Evolutionary conservation across 2,329 filamentous ascomycete species (phyloP), one percentile per base, ranked within the genome.

Genomic region (Capronia epimyces): DNA sequence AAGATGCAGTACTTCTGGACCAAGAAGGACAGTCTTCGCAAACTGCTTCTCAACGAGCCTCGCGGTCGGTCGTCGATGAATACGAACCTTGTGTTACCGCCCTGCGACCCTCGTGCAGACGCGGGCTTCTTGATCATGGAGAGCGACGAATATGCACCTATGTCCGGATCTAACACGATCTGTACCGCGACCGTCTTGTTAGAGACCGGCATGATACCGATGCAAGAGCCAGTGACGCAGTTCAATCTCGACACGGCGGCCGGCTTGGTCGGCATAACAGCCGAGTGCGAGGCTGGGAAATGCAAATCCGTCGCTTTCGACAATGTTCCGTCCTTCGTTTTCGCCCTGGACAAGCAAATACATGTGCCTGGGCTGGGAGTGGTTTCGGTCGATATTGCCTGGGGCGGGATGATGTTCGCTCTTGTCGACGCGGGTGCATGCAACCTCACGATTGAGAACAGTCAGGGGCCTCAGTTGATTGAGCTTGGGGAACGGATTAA

Each of bases 101-200:
- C 73, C 0, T 75, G 71, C 57, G 63, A 75, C 46, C 70, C 71
- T 0, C 52, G 60, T 1, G 73, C 73, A 0, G 70, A 75, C 51
- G 71, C 69, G 1, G 73, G 70, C 0, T 71, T 76, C 45, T 52
- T 76, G 36, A 75, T 65, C 34, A 71, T 76, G 68, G 72, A 73
- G 55, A 68, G 66, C 49, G 71, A 74, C 16, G 69, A 75, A 46
- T 75, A 72, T 62, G 67, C 66, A 2, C 67, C 69, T 1, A 72
- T 72, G 69, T 74, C 72, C 2, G 72, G 74, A 0, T 66, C 68
- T 2, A 75, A 76, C 42, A 69, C 67, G 1, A 73, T 76, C 13
- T 69, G 66, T 41, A 71, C 69, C 0, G 61, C 67, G 0, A 75
- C 73, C 0, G 74, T 74, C 0, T 58, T 76, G 12, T 55, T 76